Conservation (phyloP, 1,284 basidiomycete genomes). For the Heliocybe sulcata region DNA sequence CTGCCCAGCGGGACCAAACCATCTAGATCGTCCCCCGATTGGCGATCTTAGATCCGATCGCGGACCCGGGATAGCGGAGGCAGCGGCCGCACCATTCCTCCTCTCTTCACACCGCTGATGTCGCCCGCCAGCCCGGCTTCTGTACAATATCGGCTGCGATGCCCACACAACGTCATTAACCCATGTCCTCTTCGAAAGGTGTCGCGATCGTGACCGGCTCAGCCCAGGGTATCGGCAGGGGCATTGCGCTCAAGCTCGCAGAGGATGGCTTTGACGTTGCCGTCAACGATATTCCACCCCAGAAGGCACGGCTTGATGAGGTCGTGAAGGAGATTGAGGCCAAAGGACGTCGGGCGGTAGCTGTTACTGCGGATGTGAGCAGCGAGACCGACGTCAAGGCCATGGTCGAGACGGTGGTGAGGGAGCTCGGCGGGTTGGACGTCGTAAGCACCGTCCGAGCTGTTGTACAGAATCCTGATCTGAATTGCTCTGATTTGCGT, state of each 20-base stretch:
- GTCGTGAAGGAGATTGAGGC: background rate
- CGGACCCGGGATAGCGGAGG: no score
- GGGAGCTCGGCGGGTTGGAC: background rate
- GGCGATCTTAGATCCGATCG: no score
- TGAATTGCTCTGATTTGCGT: background rate
- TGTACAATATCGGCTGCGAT: no score
- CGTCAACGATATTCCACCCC: background rate
- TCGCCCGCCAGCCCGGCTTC: no score
- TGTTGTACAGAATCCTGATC: background rate
- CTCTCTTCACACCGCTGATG: no score
- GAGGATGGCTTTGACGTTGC: slow-evolving; percentile 5
- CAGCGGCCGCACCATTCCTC: no score
- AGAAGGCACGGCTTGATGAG: background rate
- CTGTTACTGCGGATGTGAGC: background rate
- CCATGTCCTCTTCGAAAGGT: no score
- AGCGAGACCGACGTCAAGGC: background rate
- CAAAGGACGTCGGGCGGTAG: background rate
- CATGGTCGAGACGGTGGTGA: background rate
- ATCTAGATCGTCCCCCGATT: no score
- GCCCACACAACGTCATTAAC: no score
- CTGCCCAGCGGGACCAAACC: no score
- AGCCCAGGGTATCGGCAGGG: slow-evolving; percentile 3
- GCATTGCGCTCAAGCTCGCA: slow-evolving; percentile 5
- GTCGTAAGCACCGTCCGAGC: background rate
- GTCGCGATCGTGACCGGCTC: slow-evolving; percentile 2